These are phyloP conservation scores for Sporothrix pallida DNA, from an alignment of 2,329 filamentous ascomycete genomes.

Conservation along the genomic window DNA sequence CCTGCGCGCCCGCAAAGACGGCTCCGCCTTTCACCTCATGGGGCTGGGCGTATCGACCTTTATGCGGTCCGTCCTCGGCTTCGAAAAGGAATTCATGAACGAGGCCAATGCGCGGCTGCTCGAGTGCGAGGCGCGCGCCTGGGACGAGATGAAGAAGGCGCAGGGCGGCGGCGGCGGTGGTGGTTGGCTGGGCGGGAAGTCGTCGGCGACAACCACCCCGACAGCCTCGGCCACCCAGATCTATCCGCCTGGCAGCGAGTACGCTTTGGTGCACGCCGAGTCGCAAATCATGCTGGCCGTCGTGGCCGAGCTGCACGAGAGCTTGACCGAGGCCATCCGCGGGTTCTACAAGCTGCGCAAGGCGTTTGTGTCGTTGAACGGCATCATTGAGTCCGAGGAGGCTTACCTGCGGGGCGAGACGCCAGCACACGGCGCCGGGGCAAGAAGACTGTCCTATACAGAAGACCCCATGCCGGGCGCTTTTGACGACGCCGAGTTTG, in stretches of 20 bases:
- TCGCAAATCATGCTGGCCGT: slow-evolving; percentile 89
- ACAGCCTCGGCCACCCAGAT: slow-evolving; percentile 53
- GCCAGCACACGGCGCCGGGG: not conserved
- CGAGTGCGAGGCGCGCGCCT: slow-evolving; percentile 77
- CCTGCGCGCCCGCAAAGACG: slow-evolving; percentile 72
- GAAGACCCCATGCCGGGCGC: slow-evolving; percentile 49
- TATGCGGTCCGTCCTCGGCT: slow-evolving; percentile 83
- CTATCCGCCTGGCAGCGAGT: slow-evolving; percentile 86
- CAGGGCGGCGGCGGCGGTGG: slow-evolving; percentile 50
- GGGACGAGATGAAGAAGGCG: slow-evolving; percentile 76
- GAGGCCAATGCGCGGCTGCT: slow-evolving; percentile 75
- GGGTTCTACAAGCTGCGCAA: slow-evolving; percentile 93
- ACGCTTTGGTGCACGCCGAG: slow-evolving; percentile 80
- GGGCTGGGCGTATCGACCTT: slow-evolving; percentile 83
- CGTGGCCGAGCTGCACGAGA: slow-evolving; percentile 88
- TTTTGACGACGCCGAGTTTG: slow-evolving; percentile 48
- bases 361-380: slow-evolving; percentile 81
- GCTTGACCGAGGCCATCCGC: slow-evolving; percentile 85
- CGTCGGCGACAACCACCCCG: not conserved
- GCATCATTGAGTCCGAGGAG: slow-evolving; percentile 76
- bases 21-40: slow-evolving; percentile 87
- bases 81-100: slow-evolving; percentile 89
- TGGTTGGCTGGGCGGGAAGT: not conserved
- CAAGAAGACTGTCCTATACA: slow-evolving; percentile 36
- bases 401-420: slow-evolving; percentile 38